Evolutionary conservation across 176 grass and related monocot genomes (phyloP).

Genomic region (sorghum (Sorghum bicolor)): DNA sequence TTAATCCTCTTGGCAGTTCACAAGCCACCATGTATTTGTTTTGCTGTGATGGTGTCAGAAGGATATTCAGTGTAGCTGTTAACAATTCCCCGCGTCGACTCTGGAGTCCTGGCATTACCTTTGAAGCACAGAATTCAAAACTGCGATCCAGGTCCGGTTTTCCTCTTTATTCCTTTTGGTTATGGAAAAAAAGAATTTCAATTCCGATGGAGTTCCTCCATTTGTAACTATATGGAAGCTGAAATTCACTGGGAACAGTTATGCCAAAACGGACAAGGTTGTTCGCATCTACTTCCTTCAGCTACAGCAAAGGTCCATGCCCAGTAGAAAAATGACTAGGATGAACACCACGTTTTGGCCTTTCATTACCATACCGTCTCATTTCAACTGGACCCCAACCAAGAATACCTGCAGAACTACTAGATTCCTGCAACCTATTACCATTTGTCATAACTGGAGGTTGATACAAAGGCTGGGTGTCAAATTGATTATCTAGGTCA

Average conservation of each 20-base stretch:
- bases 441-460: constrained; percentile 59
- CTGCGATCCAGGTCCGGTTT: constrained; percentile 14
- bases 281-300: constrained; percentile 23
- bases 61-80: constrained; percentile 40
- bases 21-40: constrained; percentile 30
- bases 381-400: constrained; percentile 79
- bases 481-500: constrained; percentile 52
- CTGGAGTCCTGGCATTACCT: constrained; percentile 10
- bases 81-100: constrained; percentile 8
- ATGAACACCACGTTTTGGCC: constrained; percentile 59
- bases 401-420: constrained; percentile 86
- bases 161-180: constrained; percentile 26
- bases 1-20: constrained; percentile 38
- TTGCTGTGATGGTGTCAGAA: constrained; percentile 33
- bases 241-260: constrained; percentile 18
- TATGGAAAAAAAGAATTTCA: constrained; percentile 38
- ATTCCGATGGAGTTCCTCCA: constrained; percentile 10
- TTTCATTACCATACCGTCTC: constrained; percentile 80
- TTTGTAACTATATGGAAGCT: constrained; percentile 27
- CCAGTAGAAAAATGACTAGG: constrained; percentile 54
- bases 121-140: constrained; percentile 28
- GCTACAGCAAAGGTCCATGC: constrained; percentile 60
- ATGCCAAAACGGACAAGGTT: constrained; percentile 20
- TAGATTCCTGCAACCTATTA: constrained; percentile 54
- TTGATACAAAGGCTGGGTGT: constrained; percentile 43